Evolutionary conservation across 768 basidiomycete species (phyloP).

Genomic region (Pleurotus tuber-regium): DNA sequence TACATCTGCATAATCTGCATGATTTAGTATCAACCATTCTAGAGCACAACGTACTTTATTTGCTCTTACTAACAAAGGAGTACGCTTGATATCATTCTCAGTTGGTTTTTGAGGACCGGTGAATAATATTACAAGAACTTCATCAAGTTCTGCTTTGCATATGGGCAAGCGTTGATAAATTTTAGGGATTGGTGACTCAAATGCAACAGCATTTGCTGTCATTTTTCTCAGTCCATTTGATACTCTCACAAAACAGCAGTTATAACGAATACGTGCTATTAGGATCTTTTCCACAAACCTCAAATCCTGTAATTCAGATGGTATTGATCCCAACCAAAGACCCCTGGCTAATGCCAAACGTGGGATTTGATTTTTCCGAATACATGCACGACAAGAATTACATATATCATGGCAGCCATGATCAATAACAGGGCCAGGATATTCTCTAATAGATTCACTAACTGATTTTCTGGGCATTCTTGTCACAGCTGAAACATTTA

Average conservation of each 20-base stretch:
- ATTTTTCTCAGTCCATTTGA: conserved; percentile 29
- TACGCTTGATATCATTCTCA: conserved; percentile 22
- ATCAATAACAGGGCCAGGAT: conserved; percentile 16
- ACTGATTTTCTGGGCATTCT: conserved; percentile 1
- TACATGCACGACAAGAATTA: not conserved
- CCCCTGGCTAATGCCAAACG: conserved; percentile 28
- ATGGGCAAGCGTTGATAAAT: conserved; percentile 32
- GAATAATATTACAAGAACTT: conserved; percentile 30
- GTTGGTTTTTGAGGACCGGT: conserved; percentile 24
- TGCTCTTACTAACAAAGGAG: conserved; percentile 29
- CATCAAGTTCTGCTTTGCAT: conserved; percentile 26
- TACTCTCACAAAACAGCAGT: conserved; percentile 28
- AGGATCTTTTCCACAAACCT: conserved; percentile 29
- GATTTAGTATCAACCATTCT: conserved; percentile 32
- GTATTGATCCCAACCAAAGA: conserved; percentile 34
- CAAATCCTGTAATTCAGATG: conserved; percentile 22
- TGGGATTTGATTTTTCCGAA: conserved; percentile 15
- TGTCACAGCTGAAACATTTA: conserved; percentile 9
- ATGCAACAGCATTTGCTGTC: conserved; percentile 25
- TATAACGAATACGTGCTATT: conserved; percentile 24
- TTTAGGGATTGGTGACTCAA: conserved; percentile 26
- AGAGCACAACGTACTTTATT: conserved; percentile 23
- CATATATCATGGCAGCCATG: conserved; percentile 11
- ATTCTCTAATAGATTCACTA: conserved; percentile 10
- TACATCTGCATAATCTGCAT: conserved; percentile 28